Percentiles rank a stretch among this genome's conserved stretches.
Conservation (phyloP, 2,329 filamentous ascomycete genomes). For the Penicillium sp. region DNA sequence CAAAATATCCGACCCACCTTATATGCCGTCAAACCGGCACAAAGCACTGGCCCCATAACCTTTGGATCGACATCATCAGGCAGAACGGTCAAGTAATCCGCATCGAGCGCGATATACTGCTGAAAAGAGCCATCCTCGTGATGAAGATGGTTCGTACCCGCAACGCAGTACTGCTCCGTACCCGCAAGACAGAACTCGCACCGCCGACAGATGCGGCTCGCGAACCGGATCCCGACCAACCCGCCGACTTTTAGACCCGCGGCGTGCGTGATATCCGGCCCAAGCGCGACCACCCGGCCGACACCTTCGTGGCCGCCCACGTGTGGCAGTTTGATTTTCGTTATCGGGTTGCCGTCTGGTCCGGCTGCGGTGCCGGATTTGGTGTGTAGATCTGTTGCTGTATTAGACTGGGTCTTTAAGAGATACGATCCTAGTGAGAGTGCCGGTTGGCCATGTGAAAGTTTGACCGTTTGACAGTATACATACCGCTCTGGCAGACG, state of each 20-base stretch:
- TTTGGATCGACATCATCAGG: slow-evolving; percentile 43
- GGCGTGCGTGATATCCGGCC: slow-evolving; percentile 29
- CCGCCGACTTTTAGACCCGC: slow-evolving; percentile 37
- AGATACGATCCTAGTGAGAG: not conserved
- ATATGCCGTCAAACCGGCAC: slow-evolving; percentile 46
- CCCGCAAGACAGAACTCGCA: slow-evolving; percentile 45
- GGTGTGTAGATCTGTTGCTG: slow-evolving; percentile 37
- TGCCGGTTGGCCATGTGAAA: not conserved
- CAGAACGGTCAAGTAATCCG: slow-evolving; percentile 43
- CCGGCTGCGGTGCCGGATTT: slow-evolving; percentile 39
- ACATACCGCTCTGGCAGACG: slow-evolving; percentile 45
- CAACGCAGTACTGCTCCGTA: slow-evolving; percentile 41
- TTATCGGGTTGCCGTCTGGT: slow-evolving; percentile 41
- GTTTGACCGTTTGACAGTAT: not conserved
- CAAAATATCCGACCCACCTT: slow-evolving; percentile 28
- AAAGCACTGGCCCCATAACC: slow-evolving; percentile 43
- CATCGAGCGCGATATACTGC: slow-evolving; percentile 45
- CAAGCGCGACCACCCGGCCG: slow-evolving; percentile 41
- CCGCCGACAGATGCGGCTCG: slow-evolving; percentile 41
- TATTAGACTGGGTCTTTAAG: not conserved
- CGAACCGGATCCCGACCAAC: slow-evolving; percentile 45
- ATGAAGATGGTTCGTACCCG: slow-evolving; percentile 45
- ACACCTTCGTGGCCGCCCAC: slow-evolving; percentile 48
- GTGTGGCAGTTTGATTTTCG: slow-evolving; percentile 45
- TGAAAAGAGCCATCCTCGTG: slow-evolving; percentile 48